phyloP scores from a whole-genome alignment of 2,329 filamentous ascomycete species.

The Pseudogymnoascus sp. region DNA sequence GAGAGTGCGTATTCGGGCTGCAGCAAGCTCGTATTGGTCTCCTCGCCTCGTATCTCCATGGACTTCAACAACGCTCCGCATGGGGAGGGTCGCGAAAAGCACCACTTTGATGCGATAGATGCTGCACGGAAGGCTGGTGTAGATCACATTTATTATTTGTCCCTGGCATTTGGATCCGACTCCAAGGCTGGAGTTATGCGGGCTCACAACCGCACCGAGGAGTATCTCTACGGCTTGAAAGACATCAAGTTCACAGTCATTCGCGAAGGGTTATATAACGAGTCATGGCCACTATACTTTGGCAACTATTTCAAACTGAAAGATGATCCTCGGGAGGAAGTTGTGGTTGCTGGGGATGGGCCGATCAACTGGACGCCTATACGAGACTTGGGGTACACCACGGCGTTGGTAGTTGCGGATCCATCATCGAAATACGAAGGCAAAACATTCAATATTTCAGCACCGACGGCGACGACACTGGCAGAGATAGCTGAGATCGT shows the following conservation, averaged over 20 bases:
- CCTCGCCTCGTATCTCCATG: slow-evolving; percentile 20
- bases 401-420: slow-evolving; percentile 18
- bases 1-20: slow-evolving; percentile 12
- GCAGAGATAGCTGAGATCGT: slow-evolving; percentile 18
- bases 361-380: slow-evolving; percentile 21
- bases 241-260: slow-evolving; percentile 19
- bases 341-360: slow-evolving; percentile 23
- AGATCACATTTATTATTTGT: slow-evolving; percentile 30
- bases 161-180: slow-evolving; percentile 20
- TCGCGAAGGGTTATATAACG: slow-evolving; percentile 24
- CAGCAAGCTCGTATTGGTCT: slow-evolving; percentile 30
- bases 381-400: slow-evolving; percentile 20
- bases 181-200: slow-evolving; percentile 18
- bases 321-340: slow-evolving; percentile 17
- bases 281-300: slow-evolving; percentile 23
- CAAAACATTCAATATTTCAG: slow-evolving; percentile 18
- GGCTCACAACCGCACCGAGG: slow-evolving; percentile 19
- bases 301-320: slow-evolving; percentile 17
- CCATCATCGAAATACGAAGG: slow-evolving; percentile 13
- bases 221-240: slow-evolving; percentile 15
- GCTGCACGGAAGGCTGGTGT: slow-evolving; percentile 28
- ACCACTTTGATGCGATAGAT: slow-evolving; percentile 22
- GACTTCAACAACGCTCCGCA: slow-evolving; percentile 36
- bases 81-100: slow-evolving; percentile 16
- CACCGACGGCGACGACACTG: slow-evolving; percentile 11